These are phyloP conservation scores for Paralagenidium karlingii DNA, from an alignment of 352 stramenopile species.

Conservation along the genomic window DNA sequence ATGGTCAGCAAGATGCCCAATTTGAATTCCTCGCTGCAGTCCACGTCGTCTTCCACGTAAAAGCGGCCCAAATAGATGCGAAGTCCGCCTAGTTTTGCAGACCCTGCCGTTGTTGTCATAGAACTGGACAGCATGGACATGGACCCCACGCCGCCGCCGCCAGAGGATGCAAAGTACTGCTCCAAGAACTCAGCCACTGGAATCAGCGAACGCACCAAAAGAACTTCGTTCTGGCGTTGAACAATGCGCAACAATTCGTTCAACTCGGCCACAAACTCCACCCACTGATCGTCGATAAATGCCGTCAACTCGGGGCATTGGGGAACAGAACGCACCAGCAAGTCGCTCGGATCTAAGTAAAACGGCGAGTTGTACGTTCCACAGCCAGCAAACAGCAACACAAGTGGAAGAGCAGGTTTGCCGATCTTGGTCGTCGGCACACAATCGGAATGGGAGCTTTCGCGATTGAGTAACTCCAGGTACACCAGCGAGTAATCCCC, in stretches of 20 bases:
- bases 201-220: constrained; percentile 39
- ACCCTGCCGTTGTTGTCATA: too few relatives aligned
- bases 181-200: constrained; percentile 55
- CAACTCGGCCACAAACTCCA: constrained; percentile 72
- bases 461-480: constrained; percentile 62
- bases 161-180: constrained; percentile 28
- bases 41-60: constrained; percentile 50
- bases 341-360: constrained; percentile 68
- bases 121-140: too few relatives aligned
- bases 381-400: constrained; percentile 62
- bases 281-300: constrained; percentile 80
- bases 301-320: constrained; percentile 64
- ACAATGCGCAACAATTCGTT: constrained; percentile 66
- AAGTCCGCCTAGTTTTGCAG: constrained; percentile 36
- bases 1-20: constrained; percentile 57
- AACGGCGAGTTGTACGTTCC: constrained; percentile 72
- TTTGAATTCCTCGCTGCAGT: constrained; percentile 64
- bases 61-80: constrained; percentile 64
- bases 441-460: constrained; percentile 53
- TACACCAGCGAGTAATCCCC: constrained; percentile 74
- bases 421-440: constrained; percentile 60
- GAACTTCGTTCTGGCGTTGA: constrained; percentile 26
- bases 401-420: constrained; percentile 53
- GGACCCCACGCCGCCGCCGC: too few relatives aligned
- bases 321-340: constrained; percentile 63